Conservation (phyloP, 2,329 filamentous ascomycete species). For the Calonectria pauciramosa region DNA sequence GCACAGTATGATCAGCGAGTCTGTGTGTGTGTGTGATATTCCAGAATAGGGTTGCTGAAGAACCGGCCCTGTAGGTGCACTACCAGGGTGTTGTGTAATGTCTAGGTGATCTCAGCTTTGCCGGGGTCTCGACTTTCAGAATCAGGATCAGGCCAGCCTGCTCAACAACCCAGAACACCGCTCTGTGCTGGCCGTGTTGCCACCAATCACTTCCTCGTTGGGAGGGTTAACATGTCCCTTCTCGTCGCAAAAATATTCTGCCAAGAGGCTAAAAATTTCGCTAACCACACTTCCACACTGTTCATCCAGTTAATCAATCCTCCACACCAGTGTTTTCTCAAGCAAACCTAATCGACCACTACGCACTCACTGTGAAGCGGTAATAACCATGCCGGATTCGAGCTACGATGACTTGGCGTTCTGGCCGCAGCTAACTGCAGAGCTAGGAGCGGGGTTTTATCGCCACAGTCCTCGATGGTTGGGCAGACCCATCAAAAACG, state of each 20-base stretch:
- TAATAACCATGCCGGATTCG: not conserved
- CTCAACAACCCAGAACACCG: conserved; percentile 10
- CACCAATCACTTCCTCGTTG: not conserved
- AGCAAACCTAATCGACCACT: not conserved
- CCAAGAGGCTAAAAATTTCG: not conserved
- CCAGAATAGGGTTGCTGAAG: not conserved
- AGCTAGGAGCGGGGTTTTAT: not conserved
- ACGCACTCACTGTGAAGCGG: not conserved
- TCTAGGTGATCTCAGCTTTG: not conserved
- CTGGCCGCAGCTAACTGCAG: not conserved
- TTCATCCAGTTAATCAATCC: not conserved
- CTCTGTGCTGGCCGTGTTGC: not conserved
- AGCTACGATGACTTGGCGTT: not conserved
- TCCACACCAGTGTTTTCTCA: not conserved
- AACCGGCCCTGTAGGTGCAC: not conserved
- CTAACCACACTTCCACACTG: not conserved
- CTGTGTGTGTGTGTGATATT: not conserved
- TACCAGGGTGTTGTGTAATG: not conserved
- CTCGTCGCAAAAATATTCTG: not conserved
- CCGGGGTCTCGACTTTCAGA: conserved; percentile 15
- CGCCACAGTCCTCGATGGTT: conserved; percentile 1
- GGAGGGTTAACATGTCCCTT: not conserved
- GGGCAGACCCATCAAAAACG: conserved; percentile 4
- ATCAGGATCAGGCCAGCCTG: conserved; percentile 21
- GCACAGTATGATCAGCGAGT: too few species aligned